A percentile compares a stretch with the other conserved stretches of the same genome.
Evolutionary conservation across 495 filamentous ascomycete species (phyloP).

Genomic region (Massariosphaeria phaeospora): DNA sequence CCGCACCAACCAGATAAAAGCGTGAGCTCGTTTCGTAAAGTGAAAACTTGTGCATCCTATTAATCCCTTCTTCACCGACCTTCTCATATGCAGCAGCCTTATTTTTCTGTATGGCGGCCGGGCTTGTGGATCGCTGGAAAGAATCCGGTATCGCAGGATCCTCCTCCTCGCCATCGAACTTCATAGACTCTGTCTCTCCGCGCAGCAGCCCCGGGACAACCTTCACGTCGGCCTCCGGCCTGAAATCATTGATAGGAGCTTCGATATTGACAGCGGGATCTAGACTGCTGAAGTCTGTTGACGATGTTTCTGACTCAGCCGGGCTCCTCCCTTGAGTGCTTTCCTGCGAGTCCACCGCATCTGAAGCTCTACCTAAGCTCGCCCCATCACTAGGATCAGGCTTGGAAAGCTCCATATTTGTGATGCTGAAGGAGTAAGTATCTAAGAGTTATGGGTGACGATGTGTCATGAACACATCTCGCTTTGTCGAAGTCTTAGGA

Average conservation of each 20-base stretch:
- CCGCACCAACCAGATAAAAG: conserved; percentile 90
- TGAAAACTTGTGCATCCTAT: conserved; percentile 91
- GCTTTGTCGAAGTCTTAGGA: not conserved
- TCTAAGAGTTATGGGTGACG: not conserved
- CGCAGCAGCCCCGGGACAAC: conserved; percentile 20
- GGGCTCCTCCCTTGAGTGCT: conserved; percentile 4
- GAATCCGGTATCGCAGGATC: conserved; percentile 59
- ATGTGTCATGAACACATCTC: not conserved
- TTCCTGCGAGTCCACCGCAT: conserved; percentile 4
- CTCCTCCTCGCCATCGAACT: conserved; percentile 55
- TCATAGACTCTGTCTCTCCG: conserved; percentile 29
- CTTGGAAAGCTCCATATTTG: conserved; percentile 11
- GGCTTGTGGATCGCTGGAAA: conserved; percentile 59
- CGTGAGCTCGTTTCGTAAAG: conserved; percentile 89
- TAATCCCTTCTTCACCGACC: conserved; percentile 62
- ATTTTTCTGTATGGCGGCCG: conserved; percentile 47
- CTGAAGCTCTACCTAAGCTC: conserved; percentile 3
- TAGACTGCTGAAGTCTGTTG: not conserved
- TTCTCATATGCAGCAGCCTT: conserved; percentile 53
- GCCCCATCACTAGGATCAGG: conserved; percentile 9
- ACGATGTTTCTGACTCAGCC: conserved; percentile 9
- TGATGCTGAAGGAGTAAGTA: not conserved
- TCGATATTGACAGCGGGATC: conserved; percentile 11
- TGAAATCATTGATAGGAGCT: conserved; percentile 16
- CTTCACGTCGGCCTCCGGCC: conserved; percentile 22